Evolutionary conservation across 1,284 basidiomycete genomes (phyloP).

Genomic region (Cryptococcus sp.): DNA sequence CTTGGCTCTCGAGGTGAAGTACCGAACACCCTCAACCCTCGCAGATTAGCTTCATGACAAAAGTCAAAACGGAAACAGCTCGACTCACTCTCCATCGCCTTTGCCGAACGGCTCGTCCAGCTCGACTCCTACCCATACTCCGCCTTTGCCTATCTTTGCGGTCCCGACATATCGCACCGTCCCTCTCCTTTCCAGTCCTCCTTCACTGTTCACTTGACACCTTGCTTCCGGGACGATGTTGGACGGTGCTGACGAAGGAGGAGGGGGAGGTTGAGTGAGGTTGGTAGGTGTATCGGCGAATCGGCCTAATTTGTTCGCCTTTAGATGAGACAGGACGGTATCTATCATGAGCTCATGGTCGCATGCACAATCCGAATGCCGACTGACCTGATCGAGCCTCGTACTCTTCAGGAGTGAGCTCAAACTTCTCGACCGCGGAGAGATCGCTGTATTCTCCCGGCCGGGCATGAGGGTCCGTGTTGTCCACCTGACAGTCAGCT

Average conservation of each 20-base stretch:
- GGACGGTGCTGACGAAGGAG: slow-evolving; percentile 18
- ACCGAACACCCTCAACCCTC: slow-evolving; percentile 76
- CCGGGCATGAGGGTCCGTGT: slow-evolving; percentile 62
- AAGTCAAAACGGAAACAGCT: background rate
- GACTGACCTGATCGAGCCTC: slow-evolving; percentile 64
- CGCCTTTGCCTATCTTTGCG: slow-evolving; percentile 64
- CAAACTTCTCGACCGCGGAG: slow-evolving; percentile 86
- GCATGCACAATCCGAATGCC: background rate
- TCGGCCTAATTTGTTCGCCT: slow-evolving; percentile 79
- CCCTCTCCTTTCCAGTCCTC: slow-evolving; percentile 65
- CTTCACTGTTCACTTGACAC: slow-evolving; percentile 62
- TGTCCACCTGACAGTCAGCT: slow-evolving; percentile 58
- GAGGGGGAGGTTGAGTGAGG: slow-evolving; percentile 22
- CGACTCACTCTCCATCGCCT: slow-evolving; percentile 83
- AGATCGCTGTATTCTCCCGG: slow-evolving; percentile 66
- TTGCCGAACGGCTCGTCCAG: slow-evolving; percentile 96
- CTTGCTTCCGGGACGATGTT: slow-evolving; percentile 57
- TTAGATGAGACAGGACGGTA: slow-evolving; percentile 84
- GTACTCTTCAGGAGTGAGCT: slow-evolving; percentile 77
- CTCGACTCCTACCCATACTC: slow-evolving; percentile 83
- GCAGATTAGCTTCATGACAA: too few species aligned
- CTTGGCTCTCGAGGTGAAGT: slow-evolving; percentile 71
- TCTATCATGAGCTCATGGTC: slow-evolving; percentile 53
- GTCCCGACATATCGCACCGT: slow-evolving; percentile 77
- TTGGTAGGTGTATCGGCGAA: slow-evolving; percentile 56